Conservation (phyloP, 176 grass and related monocot species). For the Dendrocalamus sinicus region DNA sequence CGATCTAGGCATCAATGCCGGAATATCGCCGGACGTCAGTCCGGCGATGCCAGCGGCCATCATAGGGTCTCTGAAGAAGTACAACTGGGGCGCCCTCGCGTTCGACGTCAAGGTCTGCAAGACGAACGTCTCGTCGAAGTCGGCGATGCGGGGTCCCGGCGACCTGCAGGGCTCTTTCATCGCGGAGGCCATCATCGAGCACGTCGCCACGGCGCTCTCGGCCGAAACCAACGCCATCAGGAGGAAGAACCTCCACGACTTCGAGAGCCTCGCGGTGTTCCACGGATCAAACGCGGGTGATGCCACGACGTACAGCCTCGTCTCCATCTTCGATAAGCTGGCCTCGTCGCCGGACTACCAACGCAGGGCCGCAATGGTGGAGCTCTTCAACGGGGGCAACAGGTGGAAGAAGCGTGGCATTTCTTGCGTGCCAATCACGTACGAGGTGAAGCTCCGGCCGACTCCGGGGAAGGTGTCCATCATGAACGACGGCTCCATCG, state of each 20-base stretch:
- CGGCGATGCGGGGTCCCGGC: conserved; percentile 67
- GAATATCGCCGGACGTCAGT: conserved; percentile 62
- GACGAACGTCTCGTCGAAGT: conserved; percentile 76
- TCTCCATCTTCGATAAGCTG: conserved; percentile 69
- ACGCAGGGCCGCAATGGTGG: conserved; percentile 30
- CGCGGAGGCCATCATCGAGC: conserved; percentile 86
- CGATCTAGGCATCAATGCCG: conserved; percentile 61
- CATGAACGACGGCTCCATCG: conserved; percentile 80
- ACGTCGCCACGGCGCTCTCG: conserved; percentile 64
- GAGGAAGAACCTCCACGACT: conserved; percentile 78
- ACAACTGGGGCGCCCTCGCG: conserved; percentile 77
- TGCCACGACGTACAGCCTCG: conserved; percentile 66
- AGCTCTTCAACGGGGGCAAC: conserved; percentile 61
- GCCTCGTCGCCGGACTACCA: conserved; percentile 64
- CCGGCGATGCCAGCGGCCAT: conserved; percentile 1
- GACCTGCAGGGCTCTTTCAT: conserved; percentile 85
- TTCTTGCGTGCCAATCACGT: conserved; percentile 74
- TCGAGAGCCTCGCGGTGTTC: conserved; percentile 61
- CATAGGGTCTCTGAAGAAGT: conserved; percentile 67
- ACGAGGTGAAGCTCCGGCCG: conserved; percentile 33
- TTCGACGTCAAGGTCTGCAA: conserved; percentile 78
- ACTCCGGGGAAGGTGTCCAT: conserved; percentile 86
- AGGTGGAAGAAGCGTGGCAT: conserved; percentile 89
- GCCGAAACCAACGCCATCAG: conserved; percentile 57
- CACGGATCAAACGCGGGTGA: conserved; percentile 51